phyloP scores from a whole-genome alignment of 2,329 filamentous ascomycete genomes.

The Hymenoscyphus scutula region DNA sequence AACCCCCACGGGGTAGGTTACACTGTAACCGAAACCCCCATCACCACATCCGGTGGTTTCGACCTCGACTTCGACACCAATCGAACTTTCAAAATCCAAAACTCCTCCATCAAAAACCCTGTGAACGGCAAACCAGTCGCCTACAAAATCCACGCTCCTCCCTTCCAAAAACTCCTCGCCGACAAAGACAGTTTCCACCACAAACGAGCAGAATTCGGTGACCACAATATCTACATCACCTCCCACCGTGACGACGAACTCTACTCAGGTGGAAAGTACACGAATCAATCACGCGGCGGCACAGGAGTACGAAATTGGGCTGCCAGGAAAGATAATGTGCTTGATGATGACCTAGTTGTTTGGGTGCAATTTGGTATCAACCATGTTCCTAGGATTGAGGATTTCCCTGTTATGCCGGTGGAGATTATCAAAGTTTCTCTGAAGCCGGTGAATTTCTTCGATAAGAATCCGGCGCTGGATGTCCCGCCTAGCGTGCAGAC shows the following conservation, averaged over 20 bases:
- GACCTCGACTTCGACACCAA: constrained; percentile 47
- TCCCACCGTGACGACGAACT: constrained; percentile 52
- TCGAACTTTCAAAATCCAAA: constrained; percentile 58
- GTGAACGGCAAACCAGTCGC: constrained; percentile 53
- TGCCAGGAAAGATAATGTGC: constrained; percentile 47
- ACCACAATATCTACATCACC: constrained; percentile 54
- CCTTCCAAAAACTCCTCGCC: constrained; percentile 58
- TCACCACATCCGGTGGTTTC: constrained; percentile 46
- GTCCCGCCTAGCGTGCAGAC: constrained; percentile 47
- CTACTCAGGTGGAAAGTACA: constrained; percentile 54
- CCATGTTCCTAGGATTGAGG: constrained; percentile 62
- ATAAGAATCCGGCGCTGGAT: constrained; percentile 50
- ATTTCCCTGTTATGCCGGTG: constrained; percentile 68
- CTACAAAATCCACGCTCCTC: constrained; percentile 55
- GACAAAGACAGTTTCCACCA: constrained; percentile 46
- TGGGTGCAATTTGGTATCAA: constrained; percentile 61
- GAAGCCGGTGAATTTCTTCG: constrained; percentile 53
- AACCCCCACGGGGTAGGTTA: constrained; percentile 55
- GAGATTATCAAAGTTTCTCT: constrained; percentile 52
- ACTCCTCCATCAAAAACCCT: constrained; percentile 49
- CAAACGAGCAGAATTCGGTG: constrained; percentile 53
- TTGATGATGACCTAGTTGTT: constrained; percentile 54
- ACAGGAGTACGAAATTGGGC: constrained; percentile 54
- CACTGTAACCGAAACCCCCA: constrained; percentile 45
- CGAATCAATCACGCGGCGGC: constrained; percentile 54